Evolutionary conservation across 495 filamentous ascomycete genomes (phyloP), one percentile per base, ranked within the genome.

Genomic region (Mytilinidion resinicola): DNA sequence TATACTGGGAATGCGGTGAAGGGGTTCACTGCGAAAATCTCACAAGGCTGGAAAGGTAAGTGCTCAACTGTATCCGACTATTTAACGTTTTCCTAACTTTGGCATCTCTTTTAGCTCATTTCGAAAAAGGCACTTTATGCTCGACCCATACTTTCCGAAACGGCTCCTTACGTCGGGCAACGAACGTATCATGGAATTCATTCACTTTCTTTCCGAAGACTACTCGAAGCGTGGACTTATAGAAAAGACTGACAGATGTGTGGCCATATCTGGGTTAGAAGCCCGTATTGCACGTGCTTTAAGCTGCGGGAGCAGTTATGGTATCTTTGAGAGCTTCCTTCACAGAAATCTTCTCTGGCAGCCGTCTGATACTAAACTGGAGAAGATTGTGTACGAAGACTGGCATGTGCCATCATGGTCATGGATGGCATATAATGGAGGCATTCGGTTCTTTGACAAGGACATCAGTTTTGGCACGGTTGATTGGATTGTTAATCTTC

Each of bases 181-280:
- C n/a, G n/a, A 30, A 57, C 55, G 55, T 57, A 57, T 36, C 9
- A 21, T 57, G 37, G 46, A 57, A 20, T 57, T 50, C 33, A 57
- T 57, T 25, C n/a, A 36, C n/a, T 57, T 41, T 42, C 55, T 57
- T 57, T 57, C 15, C 30, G 4, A 57, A 36, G 55, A 50, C 11
- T 50, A 57, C 15, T 57, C 34, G n/a, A 57, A 39, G 44, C 25
- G 43, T 36, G 30, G 17, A 3, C 55, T 57, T 39, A 57, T 21
- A 50, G 12, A 3, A n/a, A 17, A 37, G 44, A 57, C 55, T 30
- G 34, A 57, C 33, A 50, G 55, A 51, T 57, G 30, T 39, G 46
- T 57, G 6, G 55, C 55, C 38, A 57, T 57, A 57, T 57, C 55
- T 51, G 44, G 55, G 12, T 57, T 57, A 51, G 44, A 50, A 15